Conservation (phyloP, 495 filamentous ascomycete genomes). For the Hypoxylon perforatum region DNA sequence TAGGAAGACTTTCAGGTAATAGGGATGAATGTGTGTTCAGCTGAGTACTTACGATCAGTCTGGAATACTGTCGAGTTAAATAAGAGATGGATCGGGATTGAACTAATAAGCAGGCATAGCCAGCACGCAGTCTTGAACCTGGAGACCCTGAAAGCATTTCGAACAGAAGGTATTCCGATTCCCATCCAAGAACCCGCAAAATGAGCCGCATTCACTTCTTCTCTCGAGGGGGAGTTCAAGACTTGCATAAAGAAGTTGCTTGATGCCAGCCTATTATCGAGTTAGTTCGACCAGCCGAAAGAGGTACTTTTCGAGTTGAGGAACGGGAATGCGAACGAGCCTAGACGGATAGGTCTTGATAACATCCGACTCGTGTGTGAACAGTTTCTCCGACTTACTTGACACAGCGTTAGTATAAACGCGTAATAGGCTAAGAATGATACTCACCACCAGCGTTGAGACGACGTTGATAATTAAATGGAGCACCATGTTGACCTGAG, state of each 20-base stretch:
- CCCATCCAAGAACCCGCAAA: slow-evolving; percentile 48
- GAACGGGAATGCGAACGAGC: not conserved
- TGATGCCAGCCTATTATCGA: slow-evolving; percentile 35
- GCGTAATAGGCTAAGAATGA: not conserved
- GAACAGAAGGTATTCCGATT: slow-evolving; percentile 54
- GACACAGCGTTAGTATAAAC: slow-evolving; percentile 7
- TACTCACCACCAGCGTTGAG: slow-evolving; percentile 41
- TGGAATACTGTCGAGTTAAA: slow-evolving; percentile 41
- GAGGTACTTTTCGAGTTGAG: too few relatives aligned
- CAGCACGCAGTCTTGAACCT: slow-evolving; percentile 40
- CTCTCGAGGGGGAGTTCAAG: slow-evolving; percentile 51
- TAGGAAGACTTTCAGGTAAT: too few relatives aligned
- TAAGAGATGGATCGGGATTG: slow-evolving; percentile 47
- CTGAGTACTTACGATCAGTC: slow-evolving; percentile 39
- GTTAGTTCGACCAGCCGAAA: not conserved
- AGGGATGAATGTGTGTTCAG: not conserved
- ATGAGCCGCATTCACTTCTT: slow-evolving; percentile 55
- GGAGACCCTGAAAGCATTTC: slow-evolving; percentile 47
- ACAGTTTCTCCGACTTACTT: slow-evolving; percentile 14
- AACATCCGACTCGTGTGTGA: not conserved
- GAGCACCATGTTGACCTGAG: slow-evolving; percentile 26
- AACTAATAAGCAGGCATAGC: slow-evolving; percentile 39
- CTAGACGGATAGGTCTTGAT: not conserved
- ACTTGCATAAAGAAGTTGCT: slow-evolving; percentile 56
- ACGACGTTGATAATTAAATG: slow-evolving; percentile 40